Percentiles rank a stretch among this genome's conserved stretches.
Evolutionary conservation across 768 basidiomycete species (phyloP).

Genomic region (Punctularia strigosozonata): DNA sequence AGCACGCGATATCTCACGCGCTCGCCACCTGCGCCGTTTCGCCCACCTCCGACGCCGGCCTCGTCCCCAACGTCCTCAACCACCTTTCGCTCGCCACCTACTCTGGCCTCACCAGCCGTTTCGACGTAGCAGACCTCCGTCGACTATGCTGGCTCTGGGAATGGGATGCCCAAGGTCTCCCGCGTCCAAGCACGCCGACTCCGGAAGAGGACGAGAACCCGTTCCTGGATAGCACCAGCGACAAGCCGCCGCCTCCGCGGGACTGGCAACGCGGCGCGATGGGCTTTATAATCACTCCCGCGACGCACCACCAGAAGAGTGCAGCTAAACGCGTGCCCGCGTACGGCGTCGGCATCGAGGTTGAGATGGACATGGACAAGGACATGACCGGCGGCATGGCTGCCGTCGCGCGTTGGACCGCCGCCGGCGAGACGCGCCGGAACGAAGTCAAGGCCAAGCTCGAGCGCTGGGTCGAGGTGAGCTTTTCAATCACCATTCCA

Average conservation of each 20-base stretch:
- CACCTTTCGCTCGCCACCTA: constrained; percentile 63
- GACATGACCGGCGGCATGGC: constrained; percentile 78
- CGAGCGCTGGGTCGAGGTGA: constrained; percentile 51
- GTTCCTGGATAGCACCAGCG: constrained; percentile 36
- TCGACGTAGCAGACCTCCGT: constrained; percentile 57
- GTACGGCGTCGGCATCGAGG: constrained; percentile 81
- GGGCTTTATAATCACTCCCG: constrained; percentile 64
- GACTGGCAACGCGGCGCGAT: constrained; percentile 77
- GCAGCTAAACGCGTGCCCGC: constrained; percentile 60
- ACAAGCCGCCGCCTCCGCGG: constrained; percentile 20
- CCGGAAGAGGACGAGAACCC: constrained; percentile 55
- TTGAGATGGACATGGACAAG: constrained; percentile 77
- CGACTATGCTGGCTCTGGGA: constrained; percentile 86
- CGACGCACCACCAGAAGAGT: constrained; percentile 60
- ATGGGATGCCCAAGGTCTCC: constrained; percentile 52
- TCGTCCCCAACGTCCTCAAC: constrained; percentile 69
- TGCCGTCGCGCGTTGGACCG: constrained; percentile 81
- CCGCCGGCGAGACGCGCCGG: constrained; percentile 50
- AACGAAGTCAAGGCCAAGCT: constrained; percentile 48
- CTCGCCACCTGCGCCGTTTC: constrained; percentile 75
- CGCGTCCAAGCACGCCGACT: constrained; percentile 10
- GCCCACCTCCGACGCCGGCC: constrained; percentile 63
- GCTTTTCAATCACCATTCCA: constrained; percentile 8
- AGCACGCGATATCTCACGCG: constrained; percentile 77
- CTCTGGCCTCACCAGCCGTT: constrained; percentile 49